phyloP scores from a whole-genome alignment of 176 grass and related monocot species.

The Carex kokanica region DNA sequence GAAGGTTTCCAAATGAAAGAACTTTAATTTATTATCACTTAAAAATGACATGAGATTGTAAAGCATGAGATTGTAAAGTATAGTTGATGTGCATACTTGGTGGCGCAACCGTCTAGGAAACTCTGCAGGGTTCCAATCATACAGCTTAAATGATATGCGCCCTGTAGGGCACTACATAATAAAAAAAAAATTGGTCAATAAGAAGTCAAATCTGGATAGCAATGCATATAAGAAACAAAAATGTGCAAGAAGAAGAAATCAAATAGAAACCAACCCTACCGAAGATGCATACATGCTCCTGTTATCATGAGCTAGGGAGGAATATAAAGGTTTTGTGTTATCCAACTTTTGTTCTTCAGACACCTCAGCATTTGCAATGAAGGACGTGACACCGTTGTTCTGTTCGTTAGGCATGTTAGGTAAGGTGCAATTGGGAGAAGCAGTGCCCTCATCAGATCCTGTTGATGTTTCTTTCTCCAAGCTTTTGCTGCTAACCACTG shows the following conservation, averaged over 20 bases:
- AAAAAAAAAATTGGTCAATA: constrained; percentile 36
- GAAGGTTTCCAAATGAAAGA: constrained; percentile 27
- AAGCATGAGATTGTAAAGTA: not conserved
- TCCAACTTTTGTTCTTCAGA: constrained; percentile 51
- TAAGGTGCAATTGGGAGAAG: constrained; percentile 62
- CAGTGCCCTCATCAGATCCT: constrained; percentile 63
- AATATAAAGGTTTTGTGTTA: constrained; percentile 50
- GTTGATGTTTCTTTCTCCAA: constrained; percentile 58
- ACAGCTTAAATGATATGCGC: constrained; percentile 96
- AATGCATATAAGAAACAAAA: constrained; percentile 9
- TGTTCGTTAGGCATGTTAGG: constrained; percentile 53
- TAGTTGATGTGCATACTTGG: constrained; percentile 57
- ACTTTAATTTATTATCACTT: constrained; percentile 16
- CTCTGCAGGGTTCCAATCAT: constrained; percentile 99
- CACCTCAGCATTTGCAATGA: constrained; percentile 48
- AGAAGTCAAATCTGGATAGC: not conserved
- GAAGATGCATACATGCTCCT: constrained; percentile 76
- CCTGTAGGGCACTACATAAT: constrained; percentile 91
- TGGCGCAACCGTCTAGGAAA: constrained; percentile 89
- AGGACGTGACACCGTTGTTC: constrained; percentile 47
- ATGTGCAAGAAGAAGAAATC: constrained; percentile 21
- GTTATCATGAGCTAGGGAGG: constrained; percentile 49
- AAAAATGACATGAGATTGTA: constrained; percentile 2
- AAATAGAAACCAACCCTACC: constrained; percentile 35
- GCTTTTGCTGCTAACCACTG: constrained; percentile 51